Evolutionary conservation across 225 moss, liverwort and hornwort species (phyloP).

Genomic region (Pseudoscleropodium purum): DNA sequence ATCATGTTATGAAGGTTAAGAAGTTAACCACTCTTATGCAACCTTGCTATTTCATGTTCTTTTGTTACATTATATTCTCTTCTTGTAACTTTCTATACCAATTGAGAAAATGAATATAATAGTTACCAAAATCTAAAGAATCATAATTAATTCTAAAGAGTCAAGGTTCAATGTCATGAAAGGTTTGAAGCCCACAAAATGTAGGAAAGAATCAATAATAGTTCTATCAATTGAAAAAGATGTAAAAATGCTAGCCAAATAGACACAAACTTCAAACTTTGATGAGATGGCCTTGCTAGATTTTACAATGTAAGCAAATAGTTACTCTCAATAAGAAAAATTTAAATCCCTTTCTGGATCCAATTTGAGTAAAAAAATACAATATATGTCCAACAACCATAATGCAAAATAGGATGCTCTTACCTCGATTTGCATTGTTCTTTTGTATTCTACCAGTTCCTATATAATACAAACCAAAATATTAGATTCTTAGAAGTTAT

Average conservation of each 20-base stretch:
- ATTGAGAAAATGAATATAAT: not conserved
- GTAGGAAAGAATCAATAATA: not conserved
- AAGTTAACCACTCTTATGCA: not conserved
- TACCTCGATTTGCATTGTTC: slow-evolving; percentile 12
- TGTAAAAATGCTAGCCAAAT: not conserved
- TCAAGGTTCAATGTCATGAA: not conserved
- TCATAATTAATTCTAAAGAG: not conserved
- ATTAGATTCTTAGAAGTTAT: not conserved
- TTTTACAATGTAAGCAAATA: not conserved
- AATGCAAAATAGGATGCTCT: not conserved
- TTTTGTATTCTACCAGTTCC: slow-evolving; percentile 1
- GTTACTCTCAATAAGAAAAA: not conserved
- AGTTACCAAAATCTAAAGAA: no score
- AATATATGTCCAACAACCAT: not conserved
- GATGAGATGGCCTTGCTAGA: not conserved
- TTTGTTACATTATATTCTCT: not conserved
- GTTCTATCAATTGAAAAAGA: not conserved
- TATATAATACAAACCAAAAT: not conserved
- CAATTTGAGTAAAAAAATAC: not conserved
- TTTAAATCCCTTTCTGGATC: accelerated
- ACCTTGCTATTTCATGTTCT: not conserved
- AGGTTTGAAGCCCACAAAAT: not conserved
- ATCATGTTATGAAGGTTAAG: not conserved
- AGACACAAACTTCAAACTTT: not conserved
- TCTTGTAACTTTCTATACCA: not conserved